Percentiles rank a stretch among this genome's conserved stretches.
phyloP scores from a whole-genome alignment of 164 flowering plant species.

The Cinnamomum chago region DNA sequence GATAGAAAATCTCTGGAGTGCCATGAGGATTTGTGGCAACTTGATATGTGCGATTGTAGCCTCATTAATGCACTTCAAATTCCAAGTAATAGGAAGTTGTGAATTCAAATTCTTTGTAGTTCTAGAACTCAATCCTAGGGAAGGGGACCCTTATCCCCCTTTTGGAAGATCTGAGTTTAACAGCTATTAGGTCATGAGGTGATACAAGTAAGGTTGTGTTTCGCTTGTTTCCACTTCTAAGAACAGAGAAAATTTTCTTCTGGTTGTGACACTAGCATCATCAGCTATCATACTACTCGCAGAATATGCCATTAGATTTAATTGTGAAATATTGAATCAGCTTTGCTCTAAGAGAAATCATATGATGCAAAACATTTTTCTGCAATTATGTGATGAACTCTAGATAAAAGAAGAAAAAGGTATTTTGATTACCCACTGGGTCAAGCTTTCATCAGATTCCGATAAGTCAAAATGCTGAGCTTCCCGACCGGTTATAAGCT shows the following conservation, averaged over 20 bases:
- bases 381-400: neutral
- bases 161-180: too few species aligned
- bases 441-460: conserved; percentile 37
- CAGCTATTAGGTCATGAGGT: too few species aligned
- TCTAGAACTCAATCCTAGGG: too few species aligned
- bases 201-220: too few species aligned
- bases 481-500: conserved; percentile 60
- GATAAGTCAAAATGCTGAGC: conserved; percentile 21
- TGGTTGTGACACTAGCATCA: neutral
- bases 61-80: too few species aligned
- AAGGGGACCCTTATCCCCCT: too few species aligned
- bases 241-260: neutral
- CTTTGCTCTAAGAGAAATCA: neutral
- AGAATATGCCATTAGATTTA: neutral
- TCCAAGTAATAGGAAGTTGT: too few species aligned
- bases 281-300: neutral
- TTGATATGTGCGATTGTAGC: too few species aligned
- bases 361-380: neutral
- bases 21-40: too few species aligned
- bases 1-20: too few species aligned
- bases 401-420: neutral
- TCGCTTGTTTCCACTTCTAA: too few species aligned
- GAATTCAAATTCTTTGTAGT: too few species aligned
- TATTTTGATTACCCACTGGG: conserved; percentile 45
- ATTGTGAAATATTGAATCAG: neutral